Conservation (phyloP, 2,329 filamentous ascomycete genomes). For the Colletotrichum gloeosporioides region DNA sequence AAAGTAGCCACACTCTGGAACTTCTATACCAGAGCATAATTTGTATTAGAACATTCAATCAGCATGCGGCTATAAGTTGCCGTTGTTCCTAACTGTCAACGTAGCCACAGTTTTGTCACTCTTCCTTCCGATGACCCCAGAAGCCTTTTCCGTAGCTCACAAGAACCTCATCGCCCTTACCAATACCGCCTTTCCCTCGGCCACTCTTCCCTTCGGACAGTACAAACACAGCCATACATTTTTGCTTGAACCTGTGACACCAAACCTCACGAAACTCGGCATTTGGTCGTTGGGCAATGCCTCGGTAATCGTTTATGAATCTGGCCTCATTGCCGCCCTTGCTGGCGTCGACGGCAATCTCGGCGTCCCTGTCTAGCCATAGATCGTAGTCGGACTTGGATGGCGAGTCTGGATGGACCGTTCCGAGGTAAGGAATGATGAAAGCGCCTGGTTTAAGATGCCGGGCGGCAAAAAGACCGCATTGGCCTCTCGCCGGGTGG, state of each 20-base stretch:
- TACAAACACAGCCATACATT: constrained; percentile 65
- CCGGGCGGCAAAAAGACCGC: constrained; percentile 64
- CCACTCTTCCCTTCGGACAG: constrained; percentile 46
- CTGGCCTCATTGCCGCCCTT: constrained; percentile 66
- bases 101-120: background rate
- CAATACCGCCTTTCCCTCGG: constrained; percentile 45
- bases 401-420: constrained; percentile 52
- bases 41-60: background rate
- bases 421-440: constrained; percentile 67
- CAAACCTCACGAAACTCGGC: constrained; percentile 66
- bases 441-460: constrained; percentile 59
- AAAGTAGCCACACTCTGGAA: background rate
- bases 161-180: constrained; percentile 67
- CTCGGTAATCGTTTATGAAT: constrained; percentile 72
- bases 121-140: constrained; percentile 30
- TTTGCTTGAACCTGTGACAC: constrained; percentile 56
- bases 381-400: constrained; percentile 66
- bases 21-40: background rate
- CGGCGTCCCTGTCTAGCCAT: constrained; percentile 62
- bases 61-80: background rate
- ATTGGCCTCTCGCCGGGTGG: constrained; percentile 65
- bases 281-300: constrained; percentile 58
- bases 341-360: constrained; percentile 66
- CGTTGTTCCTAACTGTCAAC: background rate
- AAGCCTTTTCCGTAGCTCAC: constrained; percentile 74